Base-by-base conservation (phyloP, 108 stramenopile genomes). In the Poteriospumella lacustris region DNA sequence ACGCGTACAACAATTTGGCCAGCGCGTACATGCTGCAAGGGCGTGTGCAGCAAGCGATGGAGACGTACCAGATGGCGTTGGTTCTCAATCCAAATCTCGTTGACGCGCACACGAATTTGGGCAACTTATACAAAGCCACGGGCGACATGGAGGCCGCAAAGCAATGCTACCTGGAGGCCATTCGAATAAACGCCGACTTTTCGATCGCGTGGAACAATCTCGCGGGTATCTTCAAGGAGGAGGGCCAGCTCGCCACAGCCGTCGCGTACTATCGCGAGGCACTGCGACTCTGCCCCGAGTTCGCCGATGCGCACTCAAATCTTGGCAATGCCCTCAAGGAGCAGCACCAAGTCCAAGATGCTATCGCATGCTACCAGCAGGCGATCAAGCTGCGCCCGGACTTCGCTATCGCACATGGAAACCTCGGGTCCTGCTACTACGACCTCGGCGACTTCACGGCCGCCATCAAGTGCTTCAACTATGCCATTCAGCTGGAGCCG, bases 1-100 rank as follows among this genome's bases (percentile, higher is more conserved):
- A 89, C 40, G 89, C 89, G 1, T 89, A 89, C 84, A 87, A 89
- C 76, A 89, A 89, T 44, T 79, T 89, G 0, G 89, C 89, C 3
- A 82, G 82, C 42, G 82, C 87, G 5, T 84, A 88, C 59, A 82
- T 89, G 88, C 85, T 87, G 83, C 82, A 85, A 5, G 88, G 88
- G 28, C 83, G 34, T 1, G 2, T 9, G 2, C 76, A 84, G 58
- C 82, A 88, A 43, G 89, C 89, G 19, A 88, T 87, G 43, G 78
- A 85, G 52, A 87, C 88, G 1, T 89, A 86, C 79, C 68, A 88
- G 67, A 88, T 88, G 84, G 88, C 86, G 0, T 28, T 89, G 9
- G 80, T 81, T 1, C 75, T 89, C 26, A 56, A 89, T 29, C 88
- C 86, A 0, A 47, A 68, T 0, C 79, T 89, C 9, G 86, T 88